These are phyloP conservation scores for Alternaria triticimaculans DNA, from an alignment of 2,329 filamentous ascomycete species.

Conservation along the genomic window DNA sequence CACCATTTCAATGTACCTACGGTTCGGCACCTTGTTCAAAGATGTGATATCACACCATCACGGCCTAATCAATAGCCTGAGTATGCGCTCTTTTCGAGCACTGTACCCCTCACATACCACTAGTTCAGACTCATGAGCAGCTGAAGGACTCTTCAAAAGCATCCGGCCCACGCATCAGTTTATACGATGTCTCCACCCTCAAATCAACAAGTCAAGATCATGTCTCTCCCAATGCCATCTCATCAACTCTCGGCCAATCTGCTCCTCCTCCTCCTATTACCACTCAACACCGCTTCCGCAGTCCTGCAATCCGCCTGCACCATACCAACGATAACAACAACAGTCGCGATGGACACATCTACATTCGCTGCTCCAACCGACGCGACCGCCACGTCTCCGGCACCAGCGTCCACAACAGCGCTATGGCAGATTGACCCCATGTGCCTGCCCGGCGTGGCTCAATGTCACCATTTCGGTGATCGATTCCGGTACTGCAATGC, in stretches of 20 bases:
- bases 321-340: neutral
- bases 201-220: neutral
- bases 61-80: neutral
- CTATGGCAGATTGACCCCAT: neutral
- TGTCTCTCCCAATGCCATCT: neutral
- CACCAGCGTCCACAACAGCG: neutral
- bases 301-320: neutral
- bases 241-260: neutral
- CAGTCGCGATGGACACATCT: neutral
- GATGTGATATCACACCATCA: neutral
- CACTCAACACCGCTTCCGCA: neutral
- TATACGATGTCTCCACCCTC: neutral
- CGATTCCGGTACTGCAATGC: neutral
- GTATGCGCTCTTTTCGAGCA: neutral
- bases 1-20: neutral
- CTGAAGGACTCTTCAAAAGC: neutral
- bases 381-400: neutral
- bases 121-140: neutral
- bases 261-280: neutral
- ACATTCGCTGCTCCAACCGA: neutral
- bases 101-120: neutral
- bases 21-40: neutral
- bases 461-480: neutral
- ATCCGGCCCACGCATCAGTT: neutral
- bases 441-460: neutral